phyloP scores from a whole-genome alignment of 2,329 filamentous ascomycete genomes.

The Exophiala sideris region DNA sequence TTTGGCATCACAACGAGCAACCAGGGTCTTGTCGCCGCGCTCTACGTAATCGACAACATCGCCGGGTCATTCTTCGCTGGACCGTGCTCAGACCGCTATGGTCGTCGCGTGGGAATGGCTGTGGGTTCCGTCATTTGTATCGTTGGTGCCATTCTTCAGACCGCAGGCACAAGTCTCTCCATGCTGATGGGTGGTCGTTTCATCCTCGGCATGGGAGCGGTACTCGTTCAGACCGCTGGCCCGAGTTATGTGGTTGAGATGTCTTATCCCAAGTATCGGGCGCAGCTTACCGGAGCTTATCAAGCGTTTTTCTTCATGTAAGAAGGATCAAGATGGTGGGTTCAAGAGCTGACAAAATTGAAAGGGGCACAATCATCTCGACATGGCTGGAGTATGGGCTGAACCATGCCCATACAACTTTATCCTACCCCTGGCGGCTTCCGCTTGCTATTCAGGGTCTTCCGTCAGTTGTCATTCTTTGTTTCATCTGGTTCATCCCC shows the following conservation, averaged over 20 bases:
- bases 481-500: conserved; percentile 53
- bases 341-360: too few species aligned
- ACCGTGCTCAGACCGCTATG: conserved; percentile 35
- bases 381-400: conserved; percentile 5
- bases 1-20: not conserved
- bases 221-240: conserved; percentile 42
- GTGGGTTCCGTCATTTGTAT: conserved; percentile 35
- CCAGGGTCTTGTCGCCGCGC: not conserved
- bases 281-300: conserved; percentile 41
- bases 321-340: too few species aligned
- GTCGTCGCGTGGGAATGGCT: conserved; percentile 33
- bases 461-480: conserved; percentile 45
- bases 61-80: conserved; percentile 31
- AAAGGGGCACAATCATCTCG: not conserved
- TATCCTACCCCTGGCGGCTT: conserved; percentile 52
- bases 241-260: conserved; percentile 45
- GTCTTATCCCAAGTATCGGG: conserved; percentile 40
- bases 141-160: conserved; percentile 35
- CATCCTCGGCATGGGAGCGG: conserved; percentile 39
- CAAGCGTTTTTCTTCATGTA: conserved; percentile 18
- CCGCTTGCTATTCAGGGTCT: conserved; percentile 54
- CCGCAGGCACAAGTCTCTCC: conserved; percentile 32
- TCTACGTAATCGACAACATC: conserved; percentile 1
- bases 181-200: conserved; percentile 49
- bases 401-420: conserved; percentile 33